Base-by-base conservation (phyloP, 768 basidiomycete species). In the Rhizopogon vinicolor region DNA sequence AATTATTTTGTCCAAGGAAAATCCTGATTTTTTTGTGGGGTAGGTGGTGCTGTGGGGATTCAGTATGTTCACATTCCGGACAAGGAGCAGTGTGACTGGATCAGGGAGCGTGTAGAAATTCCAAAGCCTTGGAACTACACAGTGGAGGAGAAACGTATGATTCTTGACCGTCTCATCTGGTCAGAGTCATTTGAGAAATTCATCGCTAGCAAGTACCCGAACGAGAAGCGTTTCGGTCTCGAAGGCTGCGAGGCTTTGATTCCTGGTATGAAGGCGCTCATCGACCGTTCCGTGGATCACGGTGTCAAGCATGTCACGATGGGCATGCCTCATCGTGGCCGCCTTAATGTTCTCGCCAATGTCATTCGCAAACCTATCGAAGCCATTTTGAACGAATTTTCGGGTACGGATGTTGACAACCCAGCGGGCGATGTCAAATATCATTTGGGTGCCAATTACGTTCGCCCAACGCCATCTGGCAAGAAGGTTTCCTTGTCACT, bases 141-240 rank as follows among this genome's bases (percentile, higher is more conserved):
- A 51, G 83, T 95, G 51, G 97, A 99, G 64, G 97, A 99, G 78
- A 99, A 98, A 75, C 87, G 93, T 45, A 95, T 98, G 91, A 95
- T 99, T 60, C 84, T 99, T 54, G 97, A 99, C 75, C 91, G 97
- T 58, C 87, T 98, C 63, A 98, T 98, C 69, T 99, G 97, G 97
- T 98, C 96, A n/a, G 97, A 98, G 65, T 89, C 91, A 4, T 98
- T 98, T 66, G 97, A 99, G 72, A 94, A 94, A 66, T 99, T 98
- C 81, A 94, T 99, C 60, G 89, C 94, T 19, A 91, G 85, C 80
- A 99, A 98, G 72, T 97, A 92, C 75, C 97, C 97, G 62, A 99
- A 98, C 75, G 97, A 99, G 79, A 99, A 99, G 75, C 89, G 97
- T 45, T 99, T 99, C 73, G 97, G 97, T 72, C 83, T 99, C 42